Conservation (phyloP, 768 basidiomycete species). For the Chalciporus sphaerocephalus region DNA sequence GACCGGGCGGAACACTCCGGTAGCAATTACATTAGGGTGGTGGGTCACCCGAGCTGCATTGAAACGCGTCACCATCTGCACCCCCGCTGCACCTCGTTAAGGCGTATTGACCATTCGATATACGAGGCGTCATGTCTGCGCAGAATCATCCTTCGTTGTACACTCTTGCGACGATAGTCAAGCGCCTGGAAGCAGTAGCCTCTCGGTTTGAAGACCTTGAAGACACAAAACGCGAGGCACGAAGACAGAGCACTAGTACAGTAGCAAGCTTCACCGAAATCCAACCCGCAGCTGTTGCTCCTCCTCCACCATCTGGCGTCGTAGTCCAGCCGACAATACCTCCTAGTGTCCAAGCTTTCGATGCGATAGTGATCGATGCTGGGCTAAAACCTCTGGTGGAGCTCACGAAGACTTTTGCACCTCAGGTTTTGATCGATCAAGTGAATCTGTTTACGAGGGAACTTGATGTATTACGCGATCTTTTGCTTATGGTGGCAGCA, state of each 20-base stretch:
- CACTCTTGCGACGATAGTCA: slow-evolving; percentile 77
- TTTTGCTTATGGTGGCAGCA: slow-evolving; percentile 61
- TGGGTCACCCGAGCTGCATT: not conserved
- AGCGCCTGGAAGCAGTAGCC: slow-evolving; percentile 88
- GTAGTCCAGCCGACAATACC: slow-evolving; percentile 42
- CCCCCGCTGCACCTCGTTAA: too few species aligned
- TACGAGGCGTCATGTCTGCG: slow-evolving; percentile 19
- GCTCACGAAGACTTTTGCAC: slow-evolving; percentile 67
- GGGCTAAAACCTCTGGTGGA: slow-evolving; percentile 72
- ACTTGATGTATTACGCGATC: slow-evolving; percentile 60
- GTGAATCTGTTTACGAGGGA: slow-evolving; percentile 65
- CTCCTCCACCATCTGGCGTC: slow-evolving; percentile 36
- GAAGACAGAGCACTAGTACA: slow-evolving; percentile 31
- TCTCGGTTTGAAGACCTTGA: slow-evolving; percentile 95
- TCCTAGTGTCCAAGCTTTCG: slow-evolving; percentile 64
- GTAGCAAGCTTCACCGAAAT: slow-evolving; percentile 24
- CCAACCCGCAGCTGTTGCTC: slow-evolving; percentile 27
- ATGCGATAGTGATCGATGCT: slow-evolving; percentile 67
- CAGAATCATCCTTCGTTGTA: slow-evolving; percentile 52
- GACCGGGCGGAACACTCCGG: slow-evolving; percentile 28
- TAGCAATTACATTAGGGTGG: slow-evolving; percentile 2
- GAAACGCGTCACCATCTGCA: slow-evolving; percentile 2
- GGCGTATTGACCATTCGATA: not conserved
- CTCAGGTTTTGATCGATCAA: slow-evolving; percentile 68
- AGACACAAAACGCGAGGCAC: slow-evolving; percentile 29